Evolutionary conservation across 768 basidiomycete genomes (phyloP), one percentile per base, ranked within the genome.

Genomic region (Xerocomellus dryophilus): DNA sequence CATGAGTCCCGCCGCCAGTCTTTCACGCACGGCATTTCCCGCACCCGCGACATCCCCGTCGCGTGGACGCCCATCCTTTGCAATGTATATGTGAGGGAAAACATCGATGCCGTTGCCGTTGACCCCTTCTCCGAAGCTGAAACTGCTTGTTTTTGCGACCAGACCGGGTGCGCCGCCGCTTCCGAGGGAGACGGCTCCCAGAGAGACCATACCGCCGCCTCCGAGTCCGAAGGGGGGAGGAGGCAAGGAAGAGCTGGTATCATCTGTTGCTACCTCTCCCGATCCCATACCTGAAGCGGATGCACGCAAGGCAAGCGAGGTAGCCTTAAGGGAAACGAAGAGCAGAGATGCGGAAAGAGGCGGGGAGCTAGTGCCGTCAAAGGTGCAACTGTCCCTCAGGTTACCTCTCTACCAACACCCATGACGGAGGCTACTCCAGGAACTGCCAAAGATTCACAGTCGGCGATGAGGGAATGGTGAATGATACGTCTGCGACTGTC

Each of bases 111-210:
- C 62, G 18, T 70, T 72, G n/a, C 71, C 67, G 0, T 56, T 75
- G 43, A 67, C 62, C 11, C 51, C 43, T n/a, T 65, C 73, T 4
- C 70, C 71, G 29, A 63, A 76, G 32, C 54, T 71, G 3, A 63
- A 63, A 12, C 76, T 77, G 5, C 77, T 80, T 43, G 71, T 64
- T 4, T 49, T 38, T 8, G 42, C 32, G 1, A 43, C 44, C 0
- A 60, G 61, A 15, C 50, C 57, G 2, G 54, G 59, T 1, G 71
- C 73, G 7, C 86, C 87, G 0, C 87, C 86, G 2, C 67, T 90
- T 21, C 87, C 87, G 0, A 76, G 84, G 39, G 74, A 87, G 42
- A 87, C 87, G 0, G 79, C 84, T 44, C 81, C 79, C 1, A 76
- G 87, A 20, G 72, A 71, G 7, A 56, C 50, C 21, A 66, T 60